A percentile compares a stretch with the other conserved stretches of the same genome.
phyloP scores from a whole-genome alignment of 371 early-diverging fungal genomes.

The Rhizopus arrhizus region DNA sequence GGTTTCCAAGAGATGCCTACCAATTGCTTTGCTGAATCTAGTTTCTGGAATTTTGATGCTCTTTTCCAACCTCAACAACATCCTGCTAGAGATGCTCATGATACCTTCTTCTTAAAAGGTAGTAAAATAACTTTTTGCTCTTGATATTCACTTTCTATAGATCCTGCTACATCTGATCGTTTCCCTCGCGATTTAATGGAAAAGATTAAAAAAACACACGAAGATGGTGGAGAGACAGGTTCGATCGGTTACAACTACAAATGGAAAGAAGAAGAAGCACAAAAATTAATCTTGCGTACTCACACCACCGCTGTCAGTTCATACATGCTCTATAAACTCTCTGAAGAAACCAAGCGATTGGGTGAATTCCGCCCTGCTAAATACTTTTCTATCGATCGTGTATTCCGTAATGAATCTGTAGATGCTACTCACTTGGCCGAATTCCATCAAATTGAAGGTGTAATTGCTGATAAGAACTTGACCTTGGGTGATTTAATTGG shows the following conservation, averaged over 20 bases:
- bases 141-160: conserved; percentile 29
- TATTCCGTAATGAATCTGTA: conserved; percentile 99
- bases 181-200: conserved; percentile 91
- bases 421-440: conserved; percentile 99
- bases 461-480: conserved; percentile 95
- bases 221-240: conserved; percentile 93
- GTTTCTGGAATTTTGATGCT: conserved; percentile 99
- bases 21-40: conserved; percentile 96
- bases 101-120: conserved; percentile 96
- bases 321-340: conserved; percentile 92
- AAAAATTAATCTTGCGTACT: conserved; percentile 96
- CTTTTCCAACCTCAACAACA: conserved; percentile 99
- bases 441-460: conserved; percentile 99
- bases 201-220: conserved; percentile 92
- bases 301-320: conserved; percentile 99
- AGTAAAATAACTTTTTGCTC: conserved; percentile 4
- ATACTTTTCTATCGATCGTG: conserved; percentile 99
- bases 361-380: conserved; percentile 90
- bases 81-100: conserved; percentile 98
- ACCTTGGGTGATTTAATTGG: conserved; percentile 98
- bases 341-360: conserved; percentile 73
- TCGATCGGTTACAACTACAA: conserved; percentile 94
- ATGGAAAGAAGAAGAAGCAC: conserved; percentile 96
- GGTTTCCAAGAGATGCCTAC: conserved; percentile 99
- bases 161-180: conserved; percentile 78